Evolutionary conservation across 2,329 filamentous ascomycete genomes (phyloP), one percentile per base, ranked within the genome.

Genomic region (Pyrenophora teres): DNA sequence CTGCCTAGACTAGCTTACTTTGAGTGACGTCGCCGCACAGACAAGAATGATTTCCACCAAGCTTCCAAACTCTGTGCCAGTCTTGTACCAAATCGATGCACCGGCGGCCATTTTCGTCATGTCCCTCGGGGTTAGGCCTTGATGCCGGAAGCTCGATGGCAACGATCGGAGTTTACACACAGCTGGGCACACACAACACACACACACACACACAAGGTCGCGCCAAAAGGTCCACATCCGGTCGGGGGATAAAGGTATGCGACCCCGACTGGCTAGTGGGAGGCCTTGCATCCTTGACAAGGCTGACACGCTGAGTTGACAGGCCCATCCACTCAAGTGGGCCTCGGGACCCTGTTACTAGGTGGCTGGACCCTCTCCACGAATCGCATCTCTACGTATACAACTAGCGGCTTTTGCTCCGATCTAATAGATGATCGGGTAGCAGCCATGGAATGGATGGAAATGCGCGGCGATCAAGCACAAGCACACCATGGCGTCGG

Each of bases 261-360:
- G 65, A 68, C 61, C 60, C 52, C 59, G 57, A 62, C 53, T 55
- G 56, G 56, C 51, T 69, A 68, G 65, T 67, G 63, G 70, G 69
- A 52, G 60, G 69, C 70, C 69, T 73, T 37, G 50, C 44, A 50
- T 58, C 45, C 50, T 59, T 49, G 56, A 62, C 66, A 68, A 70
- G 70, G 69, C 69, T 72, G 69, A 71, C 57, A 70, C 69, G 68
- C 69, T 72, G 68, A 71, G 57, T 65, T 65, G 55, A 54, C 46
- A 42, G 51, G 46, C 48, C 54, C 54, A 45, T 56, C 45, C 42
- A 48, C 41, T 41, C 36, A 44, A 39, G 46, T 45, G 48, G 44
- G 36, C 12, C 37, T 40, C 38, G 42, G 44, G 46, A 44, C 40
- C 36, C 44, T 40, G 50, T 43, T 41, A 38, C 37, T 41, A 40